Evolutionary conservation across 2,329 filamentous ascomycete genomes (phyloP).

Genomic region (Penicillium sp.): DNA sequence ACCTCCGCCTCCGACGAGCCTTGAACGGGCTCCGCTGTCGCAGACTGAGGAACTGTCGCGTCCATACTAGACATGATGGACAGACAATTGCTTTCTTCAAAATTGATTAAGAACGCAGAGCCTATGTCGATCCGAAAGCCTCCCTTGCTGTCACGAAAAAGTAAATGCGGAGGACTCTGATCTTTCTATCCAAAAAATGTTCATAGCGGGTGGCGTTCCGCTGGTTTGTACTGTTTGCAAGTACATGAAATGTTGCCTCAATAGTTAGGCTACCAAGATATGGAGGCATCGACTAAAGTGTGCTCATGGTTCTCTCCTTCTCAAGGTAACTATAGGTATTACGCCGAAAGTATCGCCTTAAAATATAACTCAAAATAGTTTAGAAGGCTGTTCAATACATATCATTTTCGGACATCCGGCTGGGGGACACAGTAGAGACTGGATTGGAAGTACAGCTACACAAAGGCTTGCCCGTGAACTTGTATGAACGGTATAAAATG

Average conservation of each 20-base stretch:
- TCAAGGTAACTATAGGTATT: too few relatives aligned
- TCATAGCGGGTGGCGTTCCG: slow-evolving; percentile 13
- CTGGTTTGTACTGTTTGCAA: slow-evolving; percentile 29
- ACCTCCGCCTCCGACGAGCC: slow-evolving; percentile 14
- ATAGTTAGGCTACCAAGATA: not conserved
- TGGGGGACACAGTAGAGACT: too few relatives aligned
- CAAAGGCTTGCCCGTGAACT: too few relatives aligned
- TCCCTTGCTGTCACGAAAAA: not conserved
- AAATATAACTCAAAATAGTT: too few relatives aligned
- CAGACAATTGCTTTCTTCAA: not conserved
- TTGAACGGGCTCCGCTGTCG: slow-evolving; percentile 9
- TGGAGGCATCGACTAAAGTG: not conserved
- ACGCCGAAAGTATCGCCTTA: too few relatives aligned
- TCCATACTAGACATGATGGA: slow-evolving; percentile 11
- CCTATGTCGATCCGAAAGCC: not conserved
- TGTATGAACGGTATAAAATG: too few relatives aligned
- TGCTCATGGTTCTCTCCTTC: too few relatives aligned
- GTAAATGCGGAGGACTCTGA: slow-evolving; percentile 5
- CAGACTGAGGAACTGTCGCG: not conserved
- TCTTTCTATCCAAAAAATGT: slow-evolving; percentile 20
- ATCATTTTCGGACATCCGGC: too few relatives aligned
- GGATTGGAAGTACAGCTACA: too few relatives aligned
- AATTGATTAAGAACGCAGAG: not conserved
- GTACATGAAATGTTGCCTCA: not conserved
- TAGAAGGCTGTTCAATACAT: too few relatives aligned